Conservation (phyloP, 2,329 filamentous ascomycete genomes). For the Ophiostoma perfectum region DNA sequence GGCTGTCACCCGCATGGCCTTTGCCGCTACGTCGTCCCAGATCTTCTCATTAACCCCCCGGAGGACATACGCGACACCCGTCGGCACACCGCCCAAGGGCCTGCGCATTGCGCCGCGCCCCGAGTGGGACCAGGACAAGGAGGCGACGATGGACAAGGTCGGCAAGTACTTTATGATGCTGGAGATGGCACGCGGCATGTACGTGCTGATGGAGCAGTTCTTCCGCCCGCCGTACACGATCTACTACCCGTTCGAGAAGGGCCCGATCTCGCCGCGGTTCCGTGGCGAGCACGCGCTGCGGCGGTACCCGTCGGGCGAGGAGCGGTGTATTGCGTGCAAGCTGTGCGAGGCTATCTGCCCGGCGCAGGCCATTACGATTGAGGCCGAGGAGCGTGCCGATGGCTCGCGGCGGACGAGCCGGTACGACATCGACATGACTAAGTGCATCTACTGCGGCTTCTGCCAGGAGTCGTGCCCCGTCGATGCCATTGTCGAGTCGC, state of each 20-base stretch:
- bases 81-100: constrained; percentile 69
- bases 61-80: constrained; percentile 59
- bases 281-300: constrained; percentile 95
- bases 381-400: constrained; percentile 95
- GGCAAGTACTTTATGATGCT: constrained; percentile 93
- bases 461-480: constrained; percentile 99
- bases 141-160: constrained; percentile 72
- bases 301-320: constrained; percentile 94
- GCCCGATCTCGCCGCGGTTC: constrained; percentile 95
- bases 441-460: constrained; percentile 99
- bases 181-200: constrained; percentile 97
- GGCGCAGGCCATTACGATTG: constrained; percentile 96
- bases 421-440: constrained; percentile 99
- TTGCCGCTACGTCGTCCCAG: constrained; percentile 6
- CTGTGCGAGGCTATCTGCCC: constrained; percentile 98
- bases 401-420: constrained; percentile 90
- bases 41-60: constrained; percentile 15
- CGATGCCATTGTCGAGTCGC: constrained; percentile 72
- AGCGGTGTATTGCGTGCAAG: constrained; percentile 99
- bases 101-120: constrained; percentile 72
- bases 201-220: constrained; percentile 94
- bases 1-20: constrained; percentile 9
- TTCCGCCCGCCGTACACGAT: constrained; percentile 99
- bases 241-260: constrained; percentile 98
- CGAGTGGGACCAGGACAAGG: constrained; percentile 74